Evolutionary conservation across 164 flowering plant species (phyloP).

Genomic region (Nelumbo lutea): DNA sequence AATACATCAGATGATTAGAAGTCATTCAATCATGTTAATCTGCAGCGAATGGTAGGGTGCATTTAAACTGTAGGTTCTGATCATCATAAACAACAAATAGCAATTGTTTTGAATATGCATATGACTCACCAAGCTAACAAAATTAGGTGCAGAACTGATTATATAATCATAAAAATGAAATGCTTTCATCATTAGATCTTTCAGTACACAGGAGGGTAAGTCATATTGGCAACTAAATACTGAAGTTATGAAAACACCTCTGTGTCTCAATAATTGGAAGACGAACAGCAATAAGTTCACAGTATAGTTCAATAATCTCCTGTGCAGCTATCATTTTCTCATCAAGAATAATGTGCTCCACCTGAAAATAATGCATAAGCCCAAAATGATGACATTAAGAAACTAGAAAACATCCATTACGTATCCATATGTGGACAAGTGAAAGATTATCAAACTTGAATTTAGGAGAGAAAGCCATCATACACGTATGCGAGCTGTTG

Average conservation of each 20-base stretch:
- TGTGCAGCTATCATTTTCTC: slow-evolving; percentile 99
- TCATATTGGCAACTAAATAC: neutral
- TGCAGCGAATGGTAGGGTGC: no score
- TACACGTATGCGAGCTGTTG: slow-evolving; percentile 95
- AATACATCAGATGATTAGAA: no score
- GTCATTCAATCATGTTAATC: no score
- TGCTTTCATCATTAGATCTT: no score
- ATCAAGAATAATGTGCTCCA: slow-evolving; percentile 93
- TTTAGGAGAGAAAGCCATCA: neutral
- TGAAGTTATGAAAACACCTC: slow-evolving; percentile 36
- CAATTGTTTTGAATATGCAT: no score
- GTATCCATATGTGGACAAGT: neutral
- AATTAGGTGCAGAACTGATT: no score
- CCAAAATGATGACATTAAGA: neutral
- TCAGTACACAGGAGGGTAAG: neutral
- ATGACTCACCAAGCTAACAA: no score
- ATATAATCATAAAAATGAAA: no score
- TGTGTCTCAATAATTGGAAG: slow-evolving; percentile 96
- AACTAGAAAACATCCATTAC: neutral
- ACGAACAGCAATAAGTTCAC: slow-evolving; percentile 88
- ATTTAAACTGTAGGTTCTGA: no score
- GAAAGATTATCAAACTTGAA: neutral
- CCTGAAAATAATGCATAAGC: slow-evolving; percentile 36
- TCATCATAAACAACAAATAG: no score
- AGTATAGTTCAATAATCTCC: slow-evolving; percentile 86